Evolutionary conservation across 192 early-diverging fungal species (phyloP), one percentile per base, ranked within the genome.

Genomic region (Coemansia sp.): DNA sequence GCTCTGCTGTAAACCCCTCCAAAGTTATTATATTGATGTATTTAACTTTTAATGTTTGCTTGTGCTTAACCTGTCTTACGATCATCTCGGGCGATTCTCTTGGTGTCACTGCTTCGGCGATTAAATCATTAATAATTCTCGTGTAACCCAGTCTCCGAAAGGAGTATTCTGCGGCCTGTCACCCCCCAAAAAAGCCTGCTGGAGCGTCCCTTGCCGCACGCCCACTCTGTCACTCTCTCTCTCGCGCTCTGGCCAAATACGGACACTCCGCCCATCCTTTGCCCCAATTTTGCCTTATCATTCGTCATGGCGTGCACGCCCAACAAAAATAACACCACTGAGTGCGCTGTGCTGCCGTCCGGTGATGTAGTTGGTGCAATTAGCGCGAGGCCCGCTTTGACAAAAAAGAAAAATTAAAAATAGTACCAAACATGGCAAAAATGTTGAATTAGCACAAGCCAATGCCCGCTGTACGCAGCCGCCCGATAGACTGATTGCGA

Each of bases 271-370:
- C 47, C n/a, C 47, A 9, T 9, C 19, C 6, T 19, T 19, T 49
- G 47, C 47, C 47, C 47, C 47, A 49, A 49, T 19, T 21, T 49
- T 49, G 19, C 19, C 47, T 49, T 49, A 49, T 49, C 19, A 17
- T 44, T 14, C 16, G 43, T 44, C 16, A 44, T 44, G 17, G 43
- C 5, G 43, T 5, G 47, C 47, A 21, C n/a, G 19, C 21, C 43
- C 21, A 64, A 64, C 43, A 35, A 64, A 30, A 49, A 55, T 50
- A 57, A 57, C 17, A 26, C 14, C 32, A 55, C 58, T 55, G 35
- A 43, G 52, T n/a, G 44, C 6, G 44, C 44, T 7, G 6, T 47
- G 40, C n/a, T 47, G 44, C n/a, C 1, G n/a, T 47, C 44, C n/a
- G 47, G 47, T 19, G 47, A 49, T 9, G 47, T n/a, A 49, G 47